Conservation (phyloP, 2,329 filamentous ascomycete genomes). For the Hypocreales sp. region DNA sequence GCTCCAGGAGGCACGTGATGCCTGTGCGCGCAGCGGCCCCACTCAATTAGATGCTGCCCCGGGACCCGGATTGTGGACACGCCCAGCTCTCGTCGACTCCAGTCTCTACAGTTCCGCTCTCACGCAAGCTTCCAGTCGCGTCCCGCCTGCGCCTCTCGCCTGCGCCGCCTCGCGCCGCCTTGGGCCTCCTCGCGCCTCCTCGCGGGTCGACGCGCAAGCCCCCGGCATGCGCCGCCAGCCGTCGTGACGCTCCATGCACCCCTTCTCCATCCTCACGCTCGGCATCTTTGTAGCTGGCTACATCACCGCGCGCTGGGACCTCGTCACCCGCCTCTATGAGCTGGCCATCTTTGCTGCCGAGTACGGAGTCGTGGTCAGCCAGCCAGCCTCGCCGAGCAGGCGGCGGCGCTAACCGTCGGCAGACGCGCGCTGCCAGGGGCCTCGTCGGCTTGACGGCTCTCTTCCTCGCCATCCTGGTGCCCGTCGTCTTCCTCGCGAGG, state of each 20-base stretch:
- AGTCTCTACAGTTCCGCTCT: too few relatives aligned
- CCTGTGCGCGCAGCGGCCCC: too few relatives aligned
- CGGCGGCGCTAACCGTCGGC: slow-evolving; percentile 1
- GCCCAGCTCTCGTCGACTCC: too few relatives aligned
- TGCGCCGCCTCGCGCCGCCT: too few relatives aligned
- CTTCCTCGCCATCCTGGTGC: slow-evolving; percentile 73
- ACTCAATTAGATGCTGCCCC: too few relatives aligned
- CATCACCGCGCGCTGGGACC: slow-evolving; percentile 97
- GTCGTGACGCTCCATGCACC: slow-evolving; percentile 68
- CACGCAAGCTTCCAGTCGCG: too few relatives aligned
- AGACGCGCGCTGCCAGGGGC: slow-evolving; percentile 77
- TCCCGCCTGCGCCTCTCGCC: too few relatives aligned
- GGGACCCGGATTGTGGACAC: too few relatives aligned
- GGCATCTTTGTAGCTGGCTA: slow-evolving; percentile 99
- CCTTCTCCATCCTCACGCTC: slow-evolving; percentile 87
- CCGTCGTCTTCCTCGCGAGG: slow-evolving; percentile 67
- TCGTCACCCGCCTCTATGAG: slow-evolving; percentile 93
- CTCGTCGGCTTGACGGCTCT: slow-evolving; percentile 69
- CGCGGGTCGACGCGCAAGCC: too few relatives aligned
- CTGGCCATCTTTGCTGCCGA: slow-evolving; percentile 96
- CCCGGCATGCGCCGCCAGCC: too few relatives aligned
- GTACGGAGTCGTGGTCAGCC: slow-evolving; percentile 83
- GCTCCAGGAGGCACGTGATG: too few relatives aligned
- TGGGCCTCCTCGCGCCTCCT: too few relatives aligned
- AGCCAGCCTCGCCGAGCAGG: neutral